A percentile compares a stretch with the other conserved stretches of the same genome.
phyloP scores from a whole-genome alignment of 352 stramenopile species.

The Thalassiosira hispida region DNA sequence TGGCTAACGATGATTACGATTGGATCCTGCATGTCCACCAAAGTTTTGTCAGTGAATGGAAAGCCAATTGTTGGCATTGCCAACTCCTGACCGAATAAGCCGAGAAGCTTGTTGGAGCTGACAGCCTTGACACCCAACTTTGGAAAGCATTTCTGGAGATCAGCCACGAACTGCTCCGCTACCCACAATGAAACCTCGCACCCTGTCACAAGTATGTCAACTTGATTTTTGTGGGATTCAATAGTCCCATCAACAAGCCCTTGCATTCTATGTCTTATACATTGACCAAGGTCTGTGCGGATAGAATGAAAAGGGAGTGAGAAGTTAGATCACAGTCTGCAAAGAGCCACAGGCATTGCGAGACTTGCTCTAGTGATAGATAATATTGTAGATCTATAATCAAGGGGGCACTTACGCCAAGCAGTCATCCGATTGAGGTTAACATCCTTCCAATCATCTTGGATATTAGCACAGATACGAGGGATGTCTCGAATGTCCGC shows the following conservation, averaged over 20 bases:
- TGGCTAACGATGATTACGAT: slow-evolving; percentile 85
- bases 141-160: slow-evolving; percentile 83
- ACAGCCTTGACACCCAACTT: slow-evolving; percentile 69
- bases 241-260: slow-evolving; percentile 53
- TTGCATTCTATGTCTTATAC: slow-evolving; percentile 57
- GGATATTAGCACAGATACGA: slow-evolving; percentile 61
- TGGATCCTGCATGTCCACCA: slow-evolving; percentile 68
- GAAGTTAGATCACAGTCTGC: too few relatives aligned
- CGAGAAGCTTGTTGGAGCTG: slow-evolving; percentile 83
- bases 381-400: too few relatives aligned
- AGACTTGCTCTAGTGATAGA: too few relatives aligned
- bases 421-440: slow-evolving; percentile 79
- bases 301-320: too few relatives aligned
- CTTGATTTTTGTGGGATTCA: slow-evolving; percentile 16
- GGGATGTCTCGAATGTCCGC: slow-evolving; percentile 76
- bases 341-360: too few relatives aligned
- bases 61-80: slow-evolving; percentile 75
- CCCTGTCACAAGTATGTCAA: slow-evolving; percentile 82
- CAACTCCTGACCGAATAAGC: slow-evolving; percentile 82
- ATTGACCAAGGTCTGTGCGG: slow-evolving; percentile 69
- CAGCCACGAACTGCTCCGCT: slow-evolving; percentile 81
- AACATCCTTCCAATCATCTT: slow-evolving; percentile 68
- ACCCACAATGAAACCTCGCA: slow-evolving; percentile 83
- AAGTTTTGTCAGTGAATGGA: slow-evolving; percentile 60
- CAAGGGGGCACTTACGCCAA: too few relatives aligned